Percentiles rank a stretch among this genome's conserved stretches.
Conservation (phyloP, 2,329 filamentous ascomycete genomes). For the Cyclaneusma minus region DNA sequence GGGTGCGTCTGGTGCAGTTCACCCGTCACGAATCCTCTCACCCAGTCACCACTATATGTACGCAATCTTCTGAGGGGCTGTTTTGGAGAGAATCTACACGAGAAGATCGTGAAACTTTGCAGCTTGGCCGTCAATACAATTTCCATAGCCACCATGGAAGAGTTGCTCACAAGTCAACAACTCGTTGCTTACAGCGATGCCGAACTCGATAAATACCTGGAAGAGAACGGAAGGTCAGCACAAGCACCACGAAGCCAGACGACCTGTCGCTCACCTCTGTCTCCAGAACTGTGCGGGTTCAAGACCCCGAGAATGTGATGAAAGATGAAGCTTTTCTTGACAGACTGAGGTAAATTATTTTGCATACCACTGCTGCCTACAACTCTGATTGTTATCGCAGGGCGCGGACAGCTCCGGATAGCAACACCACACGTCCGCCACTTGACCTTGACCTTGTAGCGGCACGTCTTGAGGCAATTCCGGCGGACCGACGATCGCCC, state of each 20-base stretch:
- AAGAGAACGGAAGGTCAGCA: constrained; percentile 5
- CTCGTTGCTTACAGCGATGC: constrained; percentile 6
- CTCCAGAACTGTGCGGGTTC: constrained; percentile 4
- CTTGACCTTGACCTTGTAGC: constrained; percentile 7
- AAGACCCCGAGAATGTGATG: constrained; percentile 5
- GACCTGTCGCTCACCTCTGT: constrained; percentile 1
- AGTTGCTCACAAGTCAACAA: no score
- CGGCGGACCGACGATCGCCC: no score
- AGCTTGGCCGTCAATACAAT: no score
- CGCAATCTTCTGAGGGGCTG: no score
- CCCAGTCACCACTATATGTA: no score
- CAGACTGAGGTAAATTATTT: constrained; percentile 3
- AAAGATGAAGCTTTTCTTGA: constrained; percentile 5
- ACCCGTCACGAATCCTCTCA: no score
- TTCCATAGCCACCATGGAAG: no score
- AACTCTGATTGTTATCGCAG: constrained; percentile 4
- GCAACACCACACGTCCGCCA: constrained; percentile 1
- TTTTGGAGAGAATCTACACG: no score
- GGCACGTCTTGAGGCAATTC: constrained; percentile 4
- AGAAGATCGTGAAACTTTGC: no score
- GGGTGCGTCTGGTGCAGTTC: no score
- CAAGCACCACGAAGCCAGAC: no score
- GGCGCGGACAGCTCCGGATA: constrained; percentile 2
- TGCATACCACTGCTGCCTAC: constrained; percentile 1
- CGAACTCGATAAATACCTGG: constrained; percentile 7